Base-by-base conservation (phyloP, 805 yeast species). In the Ogataea kodamae region DNA sequence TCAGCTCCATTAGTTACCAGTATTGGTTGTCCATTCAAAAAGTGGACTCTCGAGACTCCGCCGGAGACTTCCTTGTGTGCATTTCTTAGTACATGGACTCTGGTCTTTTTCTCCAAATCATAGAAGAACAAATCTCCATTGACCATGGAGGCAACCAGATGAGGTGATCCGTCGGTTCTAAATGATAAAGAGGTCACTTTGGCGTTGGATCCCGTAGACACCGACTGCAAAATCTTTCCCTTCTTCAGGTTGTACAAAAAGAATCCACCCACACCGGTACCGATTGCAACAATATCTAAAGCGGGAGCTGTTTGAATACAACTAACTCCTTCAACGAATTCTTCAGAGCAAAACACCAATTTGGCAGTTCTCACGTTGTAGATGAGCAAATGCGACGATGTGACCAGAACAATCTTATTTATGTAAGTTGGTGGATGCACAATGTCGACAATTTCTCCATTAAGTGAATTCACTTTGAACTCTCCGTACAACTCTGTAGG, bases 11-110 rank as follows among this genome's bases (percentile, higher is more conserved):
- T 77, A 2, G 96, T 82, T 9, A 92, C 81, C 11, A 88, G 64
- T 13, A 94, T 79, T 0, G 98, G 89, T 62, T 90, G 97, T 3
- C 97, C 97, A 47, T 85, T 81, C 37, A 92, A 65, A 57, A 87
- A 92, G 28, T 72, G 67, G 5, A 76, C 84, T 32, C 73, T 75
- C 5, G 87, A 65, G 9, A 88, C 78, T 46, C 96, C 96, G 14
- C 95, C 95, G 37, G 69, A 70, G 1, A 68, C 46, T 48, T 81
- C 90, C 34, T 69, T 70, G 54, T 90, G 97, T 8, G 87, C 81
- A 34, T 70, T 69, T 47, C 84, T 70, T 42, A 88, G 62, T 5
- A 81, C 66, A 50, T 89, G 97, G 16, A 89, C 78, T 43, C 96
- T 72, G 3, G 88, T 52, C 37, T 75, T 74, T 43, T 74, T 71